Percentiles rank a stretch among this genome's conserved stretches.
These are phyloP conservation scores for Calonectria pseudoturangicola DNA, from an alignment of 2,329 filamentous ascomycete species.

Conservation along the genomic window DNA sequence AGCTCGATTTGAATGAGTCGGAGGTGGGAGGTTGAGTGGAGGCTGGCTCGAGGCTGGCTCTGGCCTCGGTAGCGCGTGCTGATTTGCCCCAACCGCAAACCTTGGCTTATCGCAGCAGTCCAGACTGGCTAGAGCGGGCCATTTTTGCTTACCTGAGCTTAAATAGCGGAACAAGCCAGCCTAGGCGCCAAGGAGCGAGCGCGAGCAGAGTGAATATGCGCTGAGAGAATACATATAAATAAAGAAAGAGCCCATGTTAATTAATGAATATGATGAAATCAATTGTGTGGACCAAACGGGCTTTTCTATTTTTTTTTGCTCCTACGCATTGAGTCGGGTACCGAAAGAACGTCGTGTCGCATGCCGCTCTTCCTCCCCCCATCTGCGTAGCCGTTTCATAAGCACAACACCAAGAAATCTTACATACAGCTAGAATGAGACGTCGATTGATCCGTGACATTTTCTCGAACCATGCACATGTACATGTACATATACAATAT, in stretches of 20 bases:
- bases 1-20: conserved; percentile 16
- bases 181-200: conserved; percentile 8
- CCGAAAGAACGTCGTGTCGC: neutral
- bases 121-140: neutral
- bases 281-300: no score
- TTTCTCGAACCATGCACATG: neutral
- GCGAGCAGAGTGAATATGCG: neutral
- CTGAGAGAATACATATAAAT: neutral
- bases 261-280: no score
- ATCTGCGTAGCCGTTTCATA: neutral
- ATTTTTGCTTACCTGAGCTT: conserved; percentile 36
- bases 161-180: conserved; percentile 19
- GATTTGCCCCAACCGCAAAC: conserved; percentile 25
- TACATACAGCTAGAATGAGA: neutral
- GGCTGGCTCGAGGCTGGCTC: conserved; percentile 23
- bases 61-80: conserved; percentile 25
- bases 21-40: conserved; percentile 25
- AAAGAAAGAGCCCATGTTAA: neutral
- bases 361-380: neutral
- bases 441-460: neutral
- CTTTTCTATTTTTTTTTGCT: neutral
- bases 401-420: conserved; percentile 5
- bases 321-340: no score
- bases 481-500: no score
- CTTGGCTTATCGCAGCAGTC: conserved; percentile 23